Evolutionary conservation across 208 protist species (phyloP).

Genomic region (Trypanosoma lewisi): DNA sequence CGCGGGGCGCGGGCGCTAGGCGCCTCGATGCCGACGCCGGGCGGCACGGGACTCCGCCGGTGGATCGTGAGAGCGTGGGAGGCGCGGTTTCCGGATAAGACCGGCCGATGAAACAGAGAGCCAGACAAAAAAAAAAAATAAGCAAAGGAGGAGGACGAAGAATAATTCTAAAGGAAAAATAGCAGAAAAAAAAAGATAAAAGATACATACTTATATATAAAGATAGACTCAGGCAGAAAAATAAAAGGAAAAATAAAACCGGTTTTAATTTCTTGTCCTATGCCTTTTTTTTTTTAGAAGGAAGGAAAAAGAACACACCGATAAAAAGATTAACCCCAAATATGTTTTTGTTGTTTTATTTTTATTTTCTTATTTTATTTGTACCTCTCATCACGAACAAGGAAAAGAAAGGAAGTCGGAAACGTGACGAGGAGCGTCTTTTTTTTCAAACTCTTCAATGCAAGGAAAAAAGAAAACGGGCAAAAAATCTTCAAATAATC

Average conservation of each 20-base stretch:
- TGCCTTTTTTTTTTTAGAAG: no score
- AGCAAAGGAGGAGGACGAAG: background rate
- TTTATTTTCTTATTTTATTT: slow-evolving; percentile 1
- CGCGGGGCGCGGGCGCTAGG: slow-evolving; percentile 13
- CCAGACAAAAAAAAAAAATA: background rate
- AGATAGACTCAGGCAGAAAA: background rate
- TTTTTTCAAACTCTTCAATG: background rate
- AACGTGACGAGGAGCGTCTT: background rate
- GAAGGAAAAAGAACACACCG: no score
- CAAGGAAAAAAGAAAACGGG: background rate
- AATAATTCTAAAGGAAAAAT: no score
- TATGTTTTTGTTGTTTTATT: background rate
- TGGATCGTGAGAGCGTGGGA: slow-evolving; percentile 12
- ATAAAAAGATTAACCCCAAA: no score
- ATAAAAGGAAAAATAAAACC: slow-evolving; percentile 1
- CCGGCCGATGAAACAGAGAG: no score
- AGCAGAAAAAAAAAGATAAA: background rate
- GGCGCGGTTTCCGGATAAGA: background rate
- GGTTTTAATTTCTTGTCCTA: no score
- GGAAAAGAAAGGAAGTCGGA: background rate
- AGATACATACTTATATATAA: background rate
- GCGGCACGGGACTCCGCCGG: slow-evolving; percentile 1
- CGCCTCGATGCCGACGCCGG: background rate
- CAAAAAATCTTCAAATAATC: background rate
- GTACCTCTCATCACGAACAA: background rate